Conservation (phyloP, 257 asterid species). For the Capsicum rhomboideum region DNA sequence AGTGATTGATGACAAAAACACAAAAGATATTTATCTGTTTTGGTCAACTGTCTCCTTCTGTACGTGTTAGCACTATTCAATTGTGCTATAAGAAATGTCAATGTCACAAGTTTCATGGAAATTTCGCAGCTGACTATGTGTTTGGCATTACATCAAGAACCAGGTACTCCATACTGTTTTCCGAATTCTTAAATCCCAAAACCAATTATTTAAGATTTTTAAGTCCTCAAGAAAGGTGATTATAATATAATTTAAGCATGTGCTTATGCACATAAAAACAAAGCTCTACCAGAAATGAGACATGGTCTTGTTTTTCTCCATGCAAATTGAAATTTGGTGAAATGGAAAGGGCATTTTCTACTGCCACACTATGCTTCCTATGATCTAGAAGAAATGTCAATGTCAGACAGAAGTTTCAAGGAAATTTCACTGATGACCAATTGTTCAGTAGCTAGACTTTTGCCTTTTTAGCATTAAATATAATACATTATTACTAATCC, state of each 20-base stretch:
- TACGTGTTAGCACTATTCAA: conserved; percentile 11
- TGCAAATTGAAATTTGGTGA: background rate
- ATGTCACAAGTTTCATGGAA: conserved; percentile 25
- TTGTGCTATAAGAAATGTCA: background rate
- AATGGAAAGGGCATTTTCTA: background rate
- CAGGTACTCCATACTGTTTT: background rate
- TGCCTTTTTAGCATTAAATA: background rate
- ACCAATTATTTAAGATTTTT: background rate
- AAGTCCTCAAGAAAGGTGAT: background rate
- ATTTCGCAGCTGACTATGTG: conserved; percentile 7
- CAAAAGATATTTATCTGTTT: background rate
- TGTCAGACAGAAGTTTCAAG: conserved; percentile 23
- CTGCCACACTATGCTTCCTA: background rate
- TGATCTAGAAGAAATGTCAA: background rate
- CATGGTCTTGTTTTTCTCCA: background rate
- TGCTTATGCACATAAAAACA: background rate
- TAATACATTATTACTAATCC: background rate
- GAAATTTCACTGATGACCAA: conserved; percentile 21
- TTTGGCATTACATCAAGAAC: background rate
- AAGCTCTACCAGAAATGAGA: background rate
- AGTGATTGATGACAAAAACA: background rate
- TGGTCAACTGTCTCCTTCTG: background rate
- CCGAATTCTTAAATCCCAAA: background rate
- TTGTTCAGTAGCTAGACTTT: background rate
- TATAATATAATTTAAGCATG: background rate